A percentile compares a stretch with the other conserved stretches of the same genome.
phyloP scores from a whole-genome alignment of 306 rosid genomes.

The Psophocarpus tetragonolobus region DNA sequence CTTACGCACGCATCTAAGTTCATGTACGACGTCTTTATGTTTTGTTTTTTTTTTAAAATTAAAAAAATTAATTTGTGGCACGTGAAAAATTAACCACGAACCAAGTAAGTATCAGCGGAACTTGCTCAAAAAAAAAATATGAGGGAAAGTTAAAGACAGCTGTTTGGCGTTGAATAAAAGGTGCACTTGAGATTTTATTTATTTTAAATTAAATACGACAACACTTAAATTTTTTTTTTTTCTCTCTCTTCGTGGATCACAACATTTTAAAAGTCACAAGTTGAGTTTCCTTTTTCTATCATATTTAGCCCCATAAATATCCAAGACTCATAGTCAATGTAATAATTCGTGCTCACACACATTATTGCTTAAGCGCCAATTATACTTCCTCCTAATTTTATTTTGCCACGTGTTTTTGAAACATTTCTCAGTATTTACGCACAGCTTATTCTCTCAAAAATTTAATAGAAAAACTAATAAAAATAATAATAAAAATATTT shows the following conservation, averaged over 20 bases:
- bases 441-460: background rate
- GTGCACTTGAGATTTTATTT: background rate
- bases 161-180: conserved; percentile 7
- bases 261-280: background rate
- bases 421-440: background rate
- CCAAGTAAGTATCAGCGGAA: too few species aligned
- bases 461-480: background rate
- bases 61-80: background rate
- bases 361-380: background rate
- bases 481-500: background rate
- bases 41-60: background rate
- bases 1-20: background rate
- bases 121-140: background rate
- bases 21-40: background rate
- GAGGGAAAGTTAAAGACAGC: conserved; percentile 3
- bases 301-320: background rate
- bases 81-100: background rate
- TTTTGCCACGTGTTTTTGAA: background rate
- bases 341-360: background rate
- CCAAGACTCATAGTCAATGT: background rate
- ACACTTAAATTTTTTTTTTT: background rate
- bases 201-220: background rate
- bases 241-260: background rate
- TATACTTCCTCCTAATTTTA: background rate
- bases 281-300: background rate